Conservation (phyloP, 352 stramenopile species). For the Phytophthora constricta region DNA sequence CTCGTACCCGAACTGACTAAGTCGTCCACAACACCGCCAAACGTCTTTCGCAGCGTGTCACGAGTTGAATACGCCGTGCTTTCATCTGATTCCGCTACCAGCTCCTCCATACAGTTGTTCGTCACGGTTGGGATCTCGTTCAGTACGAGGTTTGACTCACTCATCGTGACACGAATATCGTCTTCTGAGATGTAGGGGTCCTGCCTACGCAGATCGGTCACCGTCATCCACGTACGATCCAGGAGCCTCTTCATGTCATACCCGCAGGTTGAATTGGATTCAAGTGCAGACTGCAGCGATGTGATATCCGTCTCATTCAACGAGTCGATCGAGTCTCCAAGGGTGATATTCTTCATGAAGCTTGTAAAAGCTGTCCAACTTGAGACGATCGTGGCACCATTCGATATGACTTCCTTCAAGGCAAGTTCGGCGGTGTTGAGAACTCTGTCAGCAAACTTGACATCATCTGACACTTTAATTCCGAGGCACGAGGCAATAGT, state of each 20-base stretch:
- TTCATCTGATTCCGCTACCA: conserved; percentile 33
- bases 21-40: conserved; percentile 53
- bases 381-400: conserved; percentile 44
- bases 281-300: conserved; percentile 32
- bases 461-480: conserved; percentile 28
- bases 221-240: conserved; percentile 42
- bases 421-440: conserved; percentile 41
- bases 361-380: conserved; percentile 36
- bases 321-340: conserved; percentile 28
- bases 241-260: conserved; percentile 43
- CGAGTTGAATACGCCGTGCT: conserved; percentile 37
- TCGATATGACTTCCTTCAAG: conserved; percentile 46
- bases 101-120: conserved; percentile 51
- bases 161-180: conserved; percentile 36
- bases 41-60: conserved; percentile 53
- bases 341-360: conserved; percentile 43
- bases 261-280: conserved; percentile 39
- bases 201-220: conserved; percentile 34
- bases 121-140: conserved; percentile 58
- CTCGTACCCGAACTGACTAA: conserved; percentile 52
- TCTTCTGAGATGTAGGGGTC: conserved; percentile 40
- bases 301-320: conserved; percentile 37
- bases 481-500: conserved; percentile 51
- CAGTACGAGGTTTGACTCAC: conserved; percentile 48
- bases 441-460: conserved; percentile 43